Percentiles rank a stretch among this genome's conserved stretches.
Evolutionary conservation across 768 basidiomycete genomes (phyloP).

Genomic region (Suillus occidentalis): DNA sequence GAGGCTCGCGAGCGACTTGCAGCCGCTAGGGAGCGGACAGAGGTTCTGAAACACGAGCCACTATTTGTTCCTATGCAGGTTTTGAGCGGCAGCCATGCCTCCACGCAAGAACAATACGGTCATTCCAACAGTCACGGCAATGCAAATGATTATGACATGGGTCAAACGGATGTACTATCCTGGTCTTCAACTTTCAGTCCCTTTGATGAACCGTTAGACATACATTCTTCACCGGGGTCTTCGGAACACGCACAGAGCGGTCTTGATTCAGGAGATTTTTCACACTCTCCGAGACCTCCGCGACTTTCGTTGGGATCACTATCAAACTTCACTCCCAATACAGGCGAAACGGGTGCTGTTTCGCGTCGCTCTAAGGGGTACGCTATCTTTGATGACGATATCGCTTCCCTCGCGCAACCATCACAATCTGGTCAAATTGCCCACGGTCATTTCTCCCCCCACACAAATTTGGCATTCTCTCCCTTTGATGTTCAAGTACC

Average conservation of each 20-base stretch:
- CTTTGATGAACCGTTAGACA: constrained; percentile 26
- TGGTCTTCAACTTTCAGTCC: constrained; percentile 32
- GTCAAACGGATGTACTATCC: constrained; percentile 17
- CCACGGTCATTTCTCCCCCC: constrained; percentile 16
- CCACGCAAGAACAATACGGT: constrained; percentile 12
- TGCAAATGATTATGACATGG: constrained; percentile 12
- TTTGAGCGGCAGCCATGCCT: constrained; percentile 3
- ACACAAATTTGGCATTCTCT: constrained; percentile 41
- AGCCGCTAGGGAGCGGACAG: constrained; percentile 57
- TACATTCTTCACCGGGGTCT: constrained; percentile 15
- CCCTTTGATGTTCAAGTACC: constrained; percentile 49
- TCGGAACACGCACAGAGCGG: constrained; percentile 13
- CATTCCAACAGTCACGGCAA: constrained; percentile 9
- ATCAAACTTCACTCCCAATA: constrained; percentile 22
- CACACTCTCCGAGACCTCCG: constrained; percentile 27
- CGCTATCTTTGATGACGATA: constrained; percentile 41
- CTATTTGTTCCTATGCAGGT: constrained; percentile 34
- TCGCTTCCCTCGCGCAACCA: constrained; percentile 30
- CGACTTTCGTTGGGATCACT: constrained; percentile 33
- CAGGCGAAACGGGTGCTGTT: constrained; percentile 14
- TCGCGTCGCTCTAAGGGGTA: constrained; percentile 39
- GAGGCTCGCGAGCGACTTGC: constrained; percentile 61
- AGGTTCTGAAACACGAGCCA: constrained; percentile 46
- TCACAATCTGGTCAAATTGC: constrained; percentile 15
- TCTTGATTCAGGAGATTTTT: constrained; percentile 16